A percentile compares a stretch with the other conserved stretches of the same genome.
Conservation (phyloP, 2,329 filamentous ascomycete species). For the Pseudogymnoascus destructans region DNA sequence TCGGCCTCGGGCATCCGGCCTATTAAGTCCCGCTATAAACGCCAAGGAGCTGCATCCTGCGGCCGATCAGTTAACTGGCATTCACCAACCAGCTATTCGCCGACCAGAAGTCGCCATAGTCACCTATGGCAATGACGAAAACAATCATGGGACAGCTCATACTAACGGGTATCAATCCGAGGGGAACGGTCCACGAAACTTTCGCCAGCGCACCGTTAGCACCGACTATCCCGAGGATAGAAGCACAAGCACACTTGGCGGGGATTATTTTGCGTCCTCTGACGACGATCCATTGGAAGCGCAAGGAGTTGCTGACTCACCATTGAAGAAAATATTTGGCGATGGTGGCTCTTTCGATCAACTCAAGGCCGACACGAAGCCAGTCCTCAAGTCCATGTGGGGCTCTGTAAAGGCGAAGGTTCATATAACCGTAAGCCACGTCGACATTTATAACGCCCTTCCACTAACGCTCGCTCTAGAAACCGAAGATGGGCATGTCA, state of each 20-base stretch:
- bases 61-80: background rate
- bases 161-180: background rate
- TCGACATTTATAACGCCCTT: background rate
- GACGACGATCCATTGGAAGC: background rate
- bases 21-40: background rate
- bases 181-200: background rate
- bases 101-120: background rate
- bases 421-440: background rate
- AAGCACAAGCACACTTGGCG: background rate
- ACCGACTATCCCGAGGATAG: background rate
- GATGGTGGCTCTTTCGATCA: background rate
- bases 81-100: background rate
- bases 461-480: background rate
- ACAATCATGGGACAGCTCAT: background rate
- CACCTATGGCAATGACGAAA: background rate
- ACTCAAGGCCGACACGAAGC: background rate
- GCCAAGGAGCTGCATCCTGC: background rate
- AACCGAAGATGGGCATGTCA: background rate
- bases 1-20: background rate
- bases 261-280: background rate
- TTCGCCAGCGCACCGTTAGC: background rate
- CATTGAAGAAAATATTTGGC: background rate
- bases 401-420: background rate
- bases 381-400: slow-evolving; percentile 5
- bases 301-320: background rate